Evolutionary conservation across 129 eudicot genomes (phyloP), one percentile per base, ranked within the genome.

Genomic region (Flaveria sonorensis): DNA sequence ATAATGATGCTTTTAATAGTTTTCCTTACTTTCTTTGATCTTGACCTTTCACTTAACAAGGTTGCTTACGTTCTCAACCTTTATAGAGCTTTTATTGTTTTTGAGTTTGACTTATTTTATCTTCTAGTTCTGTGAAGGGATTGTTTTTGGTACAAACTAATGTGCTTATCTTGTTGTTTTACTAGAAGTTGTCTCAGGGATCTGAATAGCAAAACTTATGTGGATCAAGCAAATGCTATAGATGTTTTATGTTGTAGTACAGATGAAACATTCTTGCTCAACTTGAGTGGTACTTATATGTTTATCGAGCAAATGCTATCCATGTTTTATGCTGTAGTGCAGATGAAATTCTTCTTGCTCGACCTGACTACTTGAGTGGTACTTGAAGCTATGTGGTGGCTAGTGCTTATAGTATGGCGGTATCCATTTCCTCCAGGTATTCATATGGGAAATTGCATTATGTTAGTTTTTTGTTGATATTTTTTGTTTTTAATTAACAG

Each of bases 331-430:
- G 97, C 63, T 87, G 93, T 30, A 93, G 91, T 74, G 91, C 89
- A 0, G 97, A 93, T 86, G 97, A 92, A 62, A 91, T 93, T 18
- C 96, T 90, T 77, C 86, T 90, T 28, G 89, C 98, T 50, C 98
- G 90, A 36, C 40, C 5, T 36, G 40, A 36, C 40, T 36, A 84
- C 90, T 93, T 26, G 96, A 93, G 86, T 88, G 98, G 84, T 93
- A 90, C 87, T 79, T 93, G 77, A 93, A 93, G 80, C 97, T 96
- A 97, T 19, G 93, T 90, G 11, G 98, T 93, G 77, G 96, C 97
- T 28, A 93, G 98, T 86, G 98, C 98, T 93, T 74, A 83, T 91
- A 76, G 98, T 93, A n/a, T 77, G 87, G 98, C 52, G 98, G 97
- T 60, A 90, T 93, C 71, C 98, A 88, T 88, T 89, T 90, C 86